A percentile compares a stretch with the other conserved stretches of the same genome.
Evolutionary conservation across 768 basidiomycete genomes (phyloP).

Genomic region (Xerocomus potaroensis): DNA sequence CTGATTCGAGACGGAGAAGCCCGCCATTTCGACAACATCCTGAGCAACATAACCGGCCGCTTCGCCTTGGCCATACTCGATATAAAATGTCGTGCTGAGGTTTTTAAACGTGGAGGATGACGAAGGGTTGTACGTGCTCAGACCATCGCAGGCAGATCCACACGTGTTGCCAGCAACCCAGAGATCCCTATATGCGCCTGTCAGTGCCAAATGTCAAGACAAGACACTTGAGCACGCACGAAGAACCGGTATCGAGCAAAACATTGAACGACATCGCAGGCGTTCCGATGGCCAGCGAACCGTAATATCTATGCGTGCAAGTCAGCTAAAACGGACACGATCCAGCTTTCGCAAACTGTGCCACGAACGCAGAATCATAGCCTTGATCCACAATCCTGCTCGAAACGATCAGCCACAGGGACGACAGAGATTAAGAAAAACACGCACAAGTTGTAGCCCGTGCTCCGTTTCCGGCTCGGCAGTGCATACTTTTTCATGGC

Average conservation of each 20-base stretch:
- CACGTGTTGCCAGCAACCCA: conserved; percentile 44
- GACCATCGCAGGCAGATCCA: conserved; percentile 26
- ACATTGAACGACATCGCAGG: conserved; percentile 45
- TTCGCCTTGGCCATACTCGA: conserved; percentile 46
- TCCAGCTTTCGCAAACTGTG: too few species aligned
- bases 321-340: conserved; percentile 1
- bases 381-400: conserved; percentile 60
- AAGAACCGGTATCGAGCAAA: conserved; percentile 51
- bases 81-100: conserved; percentile 33
- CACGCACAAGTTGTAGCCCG: conserved; percentile 52
- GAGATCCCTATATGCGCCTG: conserved; percentile 38
- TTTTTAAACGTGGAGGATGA: conserved; percentile 38
- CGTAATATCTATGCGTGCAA: conserved; percentile 31
- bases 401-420: too few species aligned
- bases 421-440: too few species aligned
- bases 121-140: conserved; percentile 30
- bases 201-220: not conserved
- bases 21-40: conserved; percentile 49
- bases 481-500: conserved; percentile 44
- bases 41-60: conserved; percentile 42
- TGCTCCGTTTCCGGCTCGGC: conserved; percentile 35
- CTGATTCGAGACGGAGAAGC: conserved; percentile 46
- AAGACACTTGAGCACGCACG: conserved; percentile 16
- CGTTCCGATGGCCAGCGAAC: conserved; percentile 41
- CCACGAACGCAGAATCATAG: conserved; percentile 59